phyloP scores from a whole-genome alignment of 805 yeast species.

The Metschnikowia rubicola region DNA sequence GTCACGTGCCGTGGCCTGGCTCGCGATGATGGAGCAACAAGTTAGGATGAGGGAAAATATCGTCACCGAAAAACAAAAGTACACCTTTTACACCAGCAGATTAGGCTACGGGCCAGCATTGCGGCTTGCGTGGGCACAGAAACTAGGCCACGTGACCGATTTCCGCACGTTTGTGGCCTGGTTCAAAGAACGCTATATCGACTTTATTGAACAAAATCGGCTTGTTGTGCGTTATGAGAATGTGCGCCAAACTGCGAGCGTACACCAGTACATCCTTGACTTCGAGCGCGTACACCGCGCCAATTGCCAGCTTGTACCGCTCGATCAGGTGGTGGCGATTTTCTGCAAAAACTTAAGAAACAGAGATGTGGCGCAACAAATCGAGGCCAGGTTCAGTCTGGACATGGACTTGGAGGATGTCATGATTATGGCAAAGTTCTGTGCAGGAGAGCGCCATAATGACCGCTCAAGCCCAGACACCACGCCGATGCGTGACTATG shows the following conservation, averaged over 20 bases:
- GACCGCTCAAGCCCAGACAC: no score
- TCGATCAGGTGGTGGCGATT: conserved; percentile 1
- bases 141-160: conserved; percentile 5
- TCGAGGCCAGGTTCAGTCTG: not conserved
- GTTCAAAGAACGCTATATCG: conserved; percentile 4
- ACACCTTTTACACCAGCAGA: conserved; percentile 1
- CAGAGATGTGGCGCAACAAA: conserved; percentile 1
- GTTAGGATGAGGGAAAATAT: not conserved
- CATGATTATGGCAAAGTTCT: conserved; percentile 2
- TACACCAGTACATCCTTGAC: conserved; percentile 7
- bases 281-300: conserved; percentile 6
- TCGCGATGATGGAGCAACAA: conserved; percentile 4
- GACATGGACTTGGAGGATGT: conserved; percentile 3
- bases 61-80: conserved; percentile 1
- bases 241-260: conserved; percentile 2
- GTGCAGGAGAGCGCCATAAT: not conserved
- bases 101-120: conserved; percentile 8
- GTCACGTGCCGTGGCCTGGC: conserved; percentile 7
- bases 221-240: conserved; percentile 4
- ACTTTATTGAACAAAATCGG: conserved; percentile 3
- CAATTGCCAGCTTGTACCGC: conserved; percentile 5
- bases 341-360: conserved; percentile 1
- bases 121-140: conserved; percentile 1
- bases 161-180: conserved; percentile 4
- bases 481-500: no score